Percentiles rank a stretch among this genome's conserved stretches.
Evolutionary conservation across 2,329 filamentous ascomycete species (phyloP).

Genomic region (Hansfordia pulvinata): DNA sequence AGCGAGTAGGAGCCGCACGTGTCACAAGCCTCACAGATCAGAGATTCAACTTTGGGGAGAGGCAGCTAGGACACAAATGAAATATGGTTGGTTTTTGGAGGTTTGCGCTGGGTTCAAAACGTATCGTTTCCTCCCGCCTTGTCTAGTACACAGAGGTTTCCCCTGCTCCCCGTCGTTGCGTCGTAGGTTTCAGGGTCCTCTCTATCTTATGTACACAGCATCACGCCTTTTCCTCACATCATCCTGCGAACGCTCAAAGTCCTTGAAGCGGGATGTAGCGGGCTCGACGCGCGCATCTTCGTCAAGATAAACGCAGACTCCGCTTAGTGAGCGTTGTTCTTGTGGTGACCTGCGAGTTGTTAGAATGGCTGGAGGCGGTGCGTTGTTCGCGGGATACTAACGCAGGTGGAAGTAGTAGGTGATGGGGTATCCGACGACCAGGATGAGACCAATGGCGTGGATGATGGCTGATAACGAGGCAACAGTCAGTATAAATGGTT

Average conservation of each 20-base stretch:
- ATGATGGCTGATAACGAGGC: conserved; percentile 62
- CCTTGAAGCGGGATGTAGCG: too few species aligned
- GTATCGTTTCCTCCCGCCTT: conserved; percentile 4
- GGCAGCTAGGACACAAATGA: too few species aligned
- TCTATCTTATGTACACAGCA: conserved; percentile 1
- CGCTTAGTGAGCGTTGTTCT: conserved; percentile 96
- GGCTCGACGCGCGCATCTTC: conserved; percentile 5
- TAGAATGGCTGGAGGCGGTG: conserved; percentile 2
- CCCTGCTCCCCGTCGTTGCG: too few species aligned
- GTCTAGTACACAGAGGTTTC: conserved; percentile 6
- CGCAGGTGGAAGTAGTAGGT: conserved; percentile 99
- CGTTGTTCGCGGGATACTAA: conserved; percentile 26
- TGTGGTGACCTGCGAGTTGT: conserved; percentile 73
- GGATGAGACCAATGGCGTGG: conserved; percentile 67
- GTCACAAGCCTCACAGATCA: too few species aligned
- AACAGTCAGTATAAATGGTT: too few species aligned
- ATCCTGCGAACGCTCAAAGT: too few species aligned
- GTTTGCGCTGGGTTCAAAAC: too few species aligned
- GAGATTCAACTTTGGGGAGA: too few species aligned
- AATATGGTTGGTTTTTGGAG: too few species aligned
- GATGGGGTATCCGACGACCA: conserved; percentile 82
- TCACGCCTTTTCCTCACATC: too few species aligned
- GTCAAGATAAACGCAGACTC: conserved; percentile 4
- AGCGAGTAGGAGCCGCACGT: too few species aligned
- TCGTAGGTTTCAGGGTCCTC: neutral